Conservation (phyloP, 176 grass and related monocot species). For the Triticum turgidum region DNA sequence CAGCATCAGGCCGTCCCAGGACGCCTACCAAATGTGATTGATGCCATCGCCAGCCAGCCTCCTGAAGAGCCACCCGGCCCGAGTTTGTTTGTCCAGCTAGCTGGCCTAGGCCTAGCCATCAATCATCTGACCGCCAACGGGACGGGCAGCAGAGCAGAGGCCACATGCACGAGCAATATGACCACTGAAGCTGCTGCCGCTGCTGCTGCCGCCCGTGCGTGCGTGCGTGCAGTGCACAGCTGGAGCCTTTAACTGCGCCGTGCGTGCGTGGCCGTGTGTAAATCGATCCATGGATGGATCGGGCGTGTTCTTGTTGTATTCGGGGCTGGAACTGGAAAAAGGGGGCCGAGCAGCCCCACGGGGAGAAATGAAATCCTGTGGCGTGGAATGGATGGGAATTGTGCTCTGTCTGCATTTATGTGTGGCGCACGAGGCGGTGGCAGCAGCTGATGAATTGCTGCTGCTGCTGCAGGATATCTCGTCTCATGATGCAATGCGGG, state of each 20-base stretch:
- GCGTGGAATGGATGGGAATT: slow-evolving; percentile 28
- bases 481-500: too few relatives aligned
- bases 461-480: neutral
- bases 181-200: slow-evolving; percentile 22
- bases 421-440: slow-evolving; percentile 18
- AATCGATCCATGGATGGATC: neutral
- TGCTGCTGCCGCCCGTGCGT: neutral
- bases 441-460: slow-evolving; percentile 6
- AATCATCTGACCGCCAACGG: slow-evolving; percentile 12
- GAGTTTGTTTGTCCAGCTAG: slow-evolving; percentile 9
- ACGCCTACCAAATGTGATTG: slow-evolving; percentile 62
- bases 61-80: neutral
- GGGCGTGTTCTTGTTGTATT: slow-evolving; percentile 36
- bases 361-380: slow-evolving; percentile 23
- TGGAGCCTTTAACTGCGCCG: slow-evolving; percentile 26
- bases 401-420: slow-evolving; percentile 40
- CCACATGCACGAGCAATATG: slow-evolving; percentile 8
- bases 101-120: neutral
- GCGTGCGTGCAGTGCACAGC: slow-evolving; percentile 1
- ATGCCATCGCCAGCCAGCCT: neutral
- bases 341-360: slow-evolving; percentile 17
- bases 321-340: slow-evolving; percentile 30
- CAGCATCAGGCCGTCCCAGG: slow-evolving; percentile 53
- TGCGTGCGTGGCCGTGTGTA: neutral
- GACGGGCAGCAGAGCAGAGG: neutral